Evolutionary conservation across 306 rosid genomes (phyloP).

Genomic region (Fragaria iinumae): DNA sequence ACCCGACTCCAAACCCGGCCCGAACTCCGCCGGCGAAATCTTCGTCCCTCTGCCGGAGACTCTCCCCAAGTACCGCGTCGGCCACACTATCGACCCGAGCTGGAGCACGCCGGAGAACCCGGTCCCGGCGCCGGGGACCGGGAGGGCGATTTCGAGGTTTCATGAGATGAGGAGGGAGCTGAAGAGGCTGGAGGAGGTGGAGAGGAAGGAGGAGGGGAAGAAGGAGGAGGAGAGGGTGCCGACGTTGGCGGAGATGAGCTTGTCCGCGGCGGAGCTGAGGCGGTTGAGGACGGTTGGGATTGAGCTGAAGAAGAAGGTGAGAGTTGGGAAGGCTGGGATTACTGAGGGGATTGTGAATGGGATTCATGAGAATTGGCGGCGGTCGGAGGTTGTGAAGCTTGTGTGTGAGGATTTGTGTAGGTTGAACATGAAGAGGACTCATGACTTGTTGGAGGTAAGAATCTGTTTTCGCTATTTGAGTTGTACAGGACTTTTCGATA

Average conservation of each 20-base stretch:
- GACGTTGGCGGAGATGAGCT: conserved; percentile 78
- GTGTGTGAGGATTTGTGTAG: conserved; percentile 72
- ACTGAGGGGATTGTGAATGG: conserved; percentile 89
- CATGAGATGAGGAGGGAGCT: conserved; percentile 44
- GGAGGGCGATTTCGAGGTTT: conserved; percentile 42
- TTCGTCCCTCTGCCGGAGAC: conserved; percentile 65
- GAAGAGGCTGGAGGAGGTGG: conserved; percentile 33
- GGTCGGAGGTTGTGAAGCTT: conserved; percentile 63
- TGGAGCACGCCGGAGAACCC: conserved; percentile 88
- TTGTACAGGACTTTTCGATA: not conserved
- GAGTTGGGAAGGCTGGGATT: conserved; percentile 81
- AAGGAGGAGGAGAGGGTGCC: conserved; percentile 48
- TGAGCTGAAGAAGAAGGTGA: conserved; percentile 59
- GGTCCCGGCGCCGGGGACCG: conserved; percentile 63
- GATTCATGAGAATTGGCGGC: conserved; percentile 88
- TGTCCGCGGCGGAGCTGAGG: conserved; percentile 52
- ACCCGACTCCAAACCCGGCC: not conserved
- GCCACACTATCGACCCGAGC: conserved; percentile 70
- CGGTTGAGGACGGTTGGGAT: conserved; percentile 55
- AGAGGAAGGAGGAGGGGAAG: conserved; percentile 16
- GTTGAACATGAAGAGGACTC: conserved; percentile 89
- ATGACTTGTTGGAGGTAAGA: conserved; percentile 85
- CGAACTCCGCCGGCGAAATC: conserved; percentile 57
- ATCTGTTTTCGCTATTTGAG: not conserved
- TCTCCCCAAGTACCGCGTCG: conserved; percentile 58